phyloP scores from a whole-genome alignment of 164 flowering plant genomes.

The Macadamia integrifolia region DNA sequence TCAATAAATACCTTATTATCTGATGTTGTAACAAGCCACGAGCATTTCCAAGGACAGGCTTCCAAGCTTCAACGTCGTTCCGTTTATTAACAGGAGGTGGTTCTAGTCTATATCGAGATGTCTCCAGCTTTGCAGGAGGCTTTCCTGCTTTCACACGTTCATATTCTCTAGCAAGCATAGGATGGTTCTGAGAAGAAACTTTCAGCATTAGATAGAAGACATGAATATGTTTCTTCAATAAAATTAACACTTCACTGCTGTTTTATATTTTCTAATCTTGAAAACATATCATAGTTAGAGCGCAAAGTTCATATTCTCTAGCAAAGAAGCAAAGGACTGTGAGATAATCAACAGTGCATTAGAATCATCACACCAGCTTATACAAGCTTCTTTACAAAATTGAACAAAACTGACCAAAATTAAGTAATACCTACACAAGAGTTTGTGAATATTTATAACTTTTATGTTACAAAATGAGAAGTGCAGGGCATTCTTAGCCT shows the following conservation, averaged over 20 bases:
- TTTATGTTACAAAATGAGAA: background rate
- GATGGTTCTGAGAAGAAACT: constrained; percentile 57
- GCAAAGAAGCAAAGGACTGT: too few species aligned
- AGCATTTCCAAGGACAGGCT: constrained; percentile 66
- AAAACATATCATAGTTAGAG: too few species aligned
- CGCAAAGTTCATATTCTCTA: too few species aligned
- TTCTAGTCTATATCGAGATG: constrained; percentile 67
- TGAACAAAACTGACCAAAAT: too few species aligned
- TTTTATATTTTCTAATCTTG: too few species aligned
- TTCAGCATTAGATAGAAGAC: constrained; percentile 8
- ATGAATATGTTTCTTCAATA: background rate
- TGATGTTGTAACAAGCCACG: constrained; percentile 84
- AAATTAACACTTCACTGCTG: too few species aligned
- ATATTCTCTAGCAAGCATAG: constrained; percentile 92
- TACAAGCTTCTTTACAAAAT: too few species aligned
- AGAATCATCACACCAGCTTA: too few species aligned
- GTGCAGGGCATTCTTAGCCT: too few species aligned
- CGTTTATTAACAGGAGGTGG: constrained; percentile 53
- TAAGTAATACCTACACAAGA: too few species aligned
- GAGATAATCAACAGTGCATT: too few species aligned
- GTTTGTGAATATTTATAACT: background rate
- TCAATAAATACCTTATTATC: constrained; percentile 51
- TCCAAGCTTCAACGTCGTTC: constrained; percentile 84
- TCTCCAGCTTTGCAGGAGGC: constrained; percentile 72
- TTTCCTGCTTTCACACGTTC: constrained; percentile 88